phyloP scores from a whole-genome alignment of 2,329 filamentous ascomycete species.

The Colletotrichum sansevieriae region DNA sequence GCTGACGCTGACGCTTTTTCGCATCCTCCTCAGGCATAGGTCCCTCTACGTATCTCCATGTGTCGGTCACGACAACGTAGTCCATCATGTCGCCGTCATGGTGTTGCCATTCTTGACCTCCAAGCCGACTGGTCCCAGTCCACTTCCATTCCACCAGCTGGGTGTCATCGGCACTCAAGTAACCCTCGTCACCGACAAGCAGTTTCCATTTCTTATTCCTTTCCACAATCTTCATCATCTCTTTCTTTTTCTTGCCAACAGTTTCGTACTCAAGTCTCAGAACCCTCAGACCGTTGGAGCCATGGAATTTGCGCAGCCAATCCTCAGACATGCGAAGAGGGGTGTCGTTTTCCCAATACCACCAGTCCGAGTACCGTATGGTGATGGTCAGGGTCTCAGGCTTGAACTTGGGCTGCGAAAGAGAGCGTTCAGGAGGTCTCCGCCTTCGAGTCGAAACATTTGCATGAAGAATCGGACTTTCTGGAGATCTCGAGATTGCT shows the following conservation, averaged over 20 bases:
- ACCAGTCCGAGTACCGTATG: conserved; percentile 64
- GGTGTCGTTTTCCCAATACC: conserved; percentile 56
- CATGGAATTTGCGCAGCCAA: conserved; percentile 52
- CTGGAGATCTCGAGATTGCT: conserved; percentile 43
- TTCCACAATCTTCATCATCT: conserved; percentile 59
- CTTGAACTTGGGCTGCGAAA: conserved; percentile 48
- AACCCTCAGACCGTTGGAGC: conserved; percentile 51
- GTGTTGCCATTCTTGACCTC: conserved; percentile 20
- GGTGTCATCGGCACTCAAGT: conserved; percentile 27
- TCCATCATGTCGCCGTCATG: conserved; percentile 31
- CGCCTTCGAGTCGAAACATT: conserved; percentile 54
- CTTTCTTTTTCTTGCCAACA: conserved; percentile 57
- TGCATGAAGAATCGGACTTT: conserved; percentile 58
- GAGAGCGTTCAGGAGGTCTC: conserved; percentile 44
- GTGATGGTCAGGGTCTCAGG: conserved; percentile 58
- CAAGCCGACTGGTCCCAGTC: conserved; percentile 24
- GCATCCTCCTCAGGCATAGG: conserved; percentile 26
- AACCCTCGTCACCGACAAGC: conserved; percentile 6
- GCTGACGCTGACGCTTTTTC: background rate
- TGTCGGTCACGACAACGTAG: conserved; percentile 34
- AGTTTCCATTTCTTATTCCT: conserved; percentile 36
- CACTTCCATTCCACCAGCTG: conserved; percentile 27
- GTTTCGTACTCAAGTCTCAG: conserved; percentile 63
- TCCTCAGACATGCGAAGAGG: conserved; percentile 51
- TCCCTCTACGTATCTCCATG: conserved; percentile 18